phyloP scores from a whole-genome alignment of 1,139 yeast species.

The Chernovozyma sophiae-reginae region DNA sequence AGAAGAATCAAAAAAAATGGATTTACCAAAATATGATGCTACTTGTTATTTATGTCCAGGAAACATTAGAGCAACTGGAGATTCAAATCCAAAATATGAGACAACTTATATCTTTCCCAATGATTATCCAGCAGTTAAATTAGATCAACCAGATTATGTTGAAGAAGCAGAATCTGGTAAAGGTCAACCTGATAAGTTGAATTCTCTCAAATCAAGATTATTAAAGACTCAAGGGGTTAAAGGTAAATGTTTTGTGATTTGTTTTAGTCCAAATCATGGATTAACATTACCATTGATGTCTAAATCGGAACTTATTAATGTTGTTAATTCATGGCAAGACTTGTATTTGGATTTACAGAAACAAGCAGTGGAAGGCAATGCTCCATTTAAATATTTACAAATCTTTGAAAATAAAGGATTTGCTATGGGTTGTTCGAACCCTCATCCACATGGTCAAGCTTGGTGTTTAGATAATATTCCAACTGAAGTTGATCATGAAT shows the following conservation, averaged over 20 bases:
- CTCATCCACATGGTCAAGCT: constrained; percentile 79
- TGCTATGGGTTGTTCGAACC: constrained; percentile 81
- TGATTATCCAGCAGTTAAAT: constrained; percentile 68
- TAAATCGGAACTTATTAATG: constrained; percentile 35
- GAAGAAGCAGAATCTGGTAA: constrained; percentile 12
- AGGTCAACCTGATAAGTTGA: not conserved
- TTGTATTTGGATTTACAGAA: constrained; percentile 41
- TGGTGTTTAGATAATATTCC: constrained; percentile 72
- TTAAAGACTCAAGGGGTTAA: constrained; percentile 57
- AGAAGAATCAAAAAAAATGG: constrained; percentile 44
- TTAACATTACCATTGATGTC: constrained; percentile 65
- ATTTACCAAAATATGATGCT: constrained; percentile 55
- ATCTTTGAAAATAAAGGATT: constrained; percentile 76
- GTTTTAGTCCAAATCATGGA: constrained; percentile 71
- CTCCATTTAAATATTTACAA: constrained; percentile 59
- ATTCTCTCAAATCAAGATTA: constrained; percentile 36
- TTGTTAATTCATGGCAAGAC: constrained; percentile 57
- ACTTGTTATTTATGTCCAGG: constrained; percentile 75
- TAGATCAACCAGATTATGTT: constrained; percentile 49
- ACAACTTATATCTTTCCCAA: constrained; percentile 59
- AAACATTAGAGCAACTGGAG: constrained; percentile 63
- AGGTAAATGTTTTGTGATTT: constrained; percentile 69
- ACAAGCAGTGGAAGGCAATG: constrained; percentile 34
- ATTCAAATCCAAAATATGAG: constrained; percentile 55
- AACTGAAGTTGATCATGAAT: constrained; percentile 62